Base-by-base conservation (phyloP, 2,329 filamentous ascomycete species). In the Ophiosphaerella herpotricha region DNA sequence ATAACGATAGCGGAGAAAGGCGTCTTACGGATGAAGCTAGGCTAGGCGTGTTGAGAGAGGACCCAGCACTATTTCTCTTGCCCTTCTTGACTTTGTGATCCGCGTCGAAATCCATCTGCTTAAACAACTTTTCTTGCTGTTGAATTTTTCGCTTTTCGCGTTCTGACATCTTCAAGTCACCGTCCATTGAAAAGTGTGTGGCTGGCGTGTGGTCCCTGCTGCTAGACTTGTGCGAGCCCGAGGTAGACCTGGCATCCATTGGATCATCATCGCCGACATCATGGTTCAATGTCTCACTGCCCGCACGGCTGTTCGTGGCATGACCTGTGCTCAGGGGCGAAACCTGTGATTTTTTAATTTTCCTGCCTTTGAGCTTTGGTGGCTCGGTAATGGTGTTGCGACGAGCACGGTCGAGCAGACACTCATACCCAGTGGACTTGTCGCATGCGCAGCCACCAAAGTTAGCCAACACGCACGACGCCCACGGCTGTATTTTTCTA, bases 401-500 rank as follows among this genome's bases (percentile, higher is more conserved):
- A 35, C 70, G 69, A 43, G 68, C 70, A 26, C 66, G 68, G 42
- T 74, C 69, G 13, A 74, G 50, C 12, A 73, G 62, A 51, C 73
- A 74, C 48, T 71, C 66, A 33, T 70, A 63, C 24, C 65, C 68
- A 18, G 65, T 64, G 4, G 68, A 66, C 16, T 60, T 66, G 48
- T 87, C 82, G 69, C 89, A 93, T 4, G 89, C 89, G 72, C 89
- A 93, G 14, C 88, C 89, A 14, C 89, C 89, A 62, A 90, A 89
- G 67, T 91, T 88, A 14, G 88, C 87, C 6, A 92, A 79, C 7
- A 91, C 85, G 35, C 80, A 82, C 43, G 85, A 81, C 6, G 90
- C 83, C 83, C 86, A 90, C 13, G 80, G 80, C 56, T 89, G 86
- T 0, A 77, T 74, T 18, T 85, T 82, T 47, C 82, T 81, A 49